Conservation (phyloP, 768 basidiomycete species). For the Tricholoma saponaceum region DNA sequence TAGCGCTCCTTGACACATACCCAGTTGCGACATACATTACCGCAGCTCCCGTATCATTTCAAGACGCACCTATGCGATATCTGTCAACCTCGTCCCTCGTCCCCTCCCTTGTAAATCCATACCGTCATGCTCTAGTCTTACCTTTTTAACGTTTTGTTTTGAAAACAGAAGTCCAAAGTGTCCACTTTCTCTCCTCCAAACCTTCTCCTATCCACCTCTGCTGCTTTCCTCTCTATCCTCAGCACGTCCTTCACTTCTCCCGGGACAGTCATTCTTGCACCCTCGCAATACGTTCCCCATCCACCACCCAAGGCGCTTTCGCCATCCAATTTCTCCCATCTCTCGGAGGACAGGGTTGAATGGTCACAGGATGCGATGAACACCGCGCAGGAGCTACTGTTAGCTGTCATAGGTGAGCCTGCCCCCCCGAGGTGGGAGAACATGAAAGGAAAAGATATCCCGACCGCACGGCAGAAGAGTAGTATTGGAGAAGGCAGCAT, state of each 20-base stretch:
- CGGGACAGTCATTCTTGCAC: slow-evolving; percentile 42
- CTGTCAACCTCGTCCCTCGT: slow-evolving; percentile 29
- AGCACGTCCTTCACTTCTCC: slow-evolving; percentile 11
- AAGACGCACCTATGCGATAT: slow-evolving; percentile 51
- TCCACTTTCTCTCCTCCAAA: slow-evolving; percentile 52
- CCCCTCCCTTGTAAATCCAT: slow-evolving; percentile 16
- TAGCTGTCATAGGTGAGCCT: slow-evolving; percentile 28
- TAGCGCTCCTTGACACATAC: slow-evolving; percentile 52
- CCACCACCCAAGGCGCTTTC: slow-evolving; percentile 37
- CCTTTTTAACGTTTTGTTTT: slow-evolving; percentile 3
- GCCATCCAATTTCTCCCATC: slow-evolving; percentile 26
- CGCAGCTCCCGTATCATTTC: slow-evolving; percentile 25
- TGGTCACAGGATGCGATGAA: slow-evolving; percentile 34
- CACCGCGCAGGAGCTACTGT: slow-evolving; percentile 31
- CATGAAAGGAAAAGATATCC: not conserved
- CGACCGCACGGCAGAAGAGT: slow-evolving; percentile 10
- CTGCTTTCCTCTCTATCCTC: slow-evolving; percentile 45
- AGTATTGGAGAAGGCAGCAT: slow-evolving; percentile 46
- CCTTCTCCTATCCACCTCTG: slow-evolving; percentile 49
- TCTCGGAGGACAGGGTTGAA: slow-evolving; percentile 27
- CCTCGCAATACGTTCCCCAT: slow-evolving; percentile 38
- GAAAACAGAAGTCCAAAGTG: slow-evolving; percentile 30
- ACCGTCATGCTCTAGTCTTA: slow-evolving; percentile 1
- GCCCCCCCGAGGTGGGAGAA: slow-evolving; percentile 15
- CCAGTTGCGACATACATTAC: slow-evolving; percentile 45